Base-by-base conservation (phyloP, 768 basidiomycete species). In the Dioszegia crocea region DNA sequence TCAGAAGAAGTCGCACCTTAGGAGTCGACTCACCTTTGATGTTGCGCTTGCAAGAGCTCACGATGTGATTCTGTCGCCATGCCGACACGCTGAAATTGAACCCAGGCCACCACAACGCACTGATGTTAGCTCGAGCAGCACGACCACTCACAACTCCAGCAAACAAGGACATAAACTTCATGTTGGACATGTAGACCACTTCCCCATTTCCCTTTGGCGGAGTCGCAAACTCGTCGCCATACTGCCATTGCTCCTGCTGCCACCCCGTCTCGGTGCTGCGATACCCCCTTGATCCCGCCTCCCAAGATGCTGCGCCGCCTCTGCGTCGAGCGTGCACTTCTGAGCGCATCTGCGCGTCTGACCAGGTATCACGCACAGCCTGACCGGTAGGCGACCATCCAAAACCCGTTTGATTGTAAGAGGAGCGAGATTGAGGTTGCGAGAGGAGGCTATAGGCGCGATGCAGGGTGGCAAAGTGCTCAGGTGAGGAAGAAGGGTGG, bases 371-470 rank as follows among this genome's bases (percentile, higher is more conserved):
- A 14, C 24, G 12, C 8, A 24, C 11, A 11, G 56, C 40, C 23
- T 53, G 36, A 27, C 51, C 51, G 19, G 51, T 40, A 5, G 51
- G 17, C 3, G 51, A 53, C 75, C 75, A 76, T 6, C 75, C 75
- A 33, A 66, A 64, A 3, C 75, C 75, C 11, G 68, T 67, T 39
- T 65, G 65, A 16, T 68, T 57, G 57, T 73, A 76, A 1, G 45
- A 19, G 8, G 41, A 33, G n/a, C 71, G 57, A 1, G 70, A 62
- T 11, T 57, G 53, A 4, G 70, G 61, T 17, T 63, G 44, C 10
- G 72, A 70, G 19, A 76, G 64, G 9, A 76, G 61, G 12, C 58
- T 74, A 56, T 76, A 76, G 1, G 75, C 75, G 21, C 62, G 56
- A 47, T 68, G 52, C 19, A 76, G 64, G 9, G 55, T 63, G 17